Percentiles rank a stretch among this genome's conserved stretches.
These are phyloP conservation scores for Cenchrus americanus DNA, from an alignment of 176 grass and related monocot genomes.

Conservation along the genomic window DNA sequence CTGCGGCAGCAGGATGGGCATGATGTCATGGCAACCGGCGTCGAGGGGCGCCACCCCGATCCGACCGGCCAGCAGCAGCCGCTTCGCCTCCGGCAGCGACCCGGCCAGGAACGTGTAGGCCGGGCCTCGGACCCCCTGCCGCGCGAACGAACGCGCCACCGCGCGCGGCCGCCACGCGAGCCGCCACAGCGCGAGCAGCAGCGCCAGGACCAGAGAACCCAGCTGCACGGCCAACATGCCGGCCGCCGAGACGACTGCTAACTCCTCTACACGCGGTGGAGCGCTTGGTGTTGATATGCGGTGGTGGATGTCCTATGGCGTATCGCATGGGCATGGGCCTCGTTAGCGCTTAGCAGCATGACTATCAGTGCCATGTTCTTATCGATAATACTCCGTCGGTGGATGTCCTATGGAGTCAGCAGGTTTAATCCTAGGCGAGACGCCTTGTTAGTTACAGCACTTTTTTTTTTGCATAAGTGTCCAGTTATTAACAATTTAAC, in stretches of 20 bases:
- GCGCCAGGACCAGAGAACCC: not conserved
- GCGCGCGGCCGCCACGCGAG: slow-evolving; percentile 45
- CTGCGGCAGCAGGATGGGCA: slow-evolving; percentile 18
- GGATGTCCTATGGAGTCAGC: not conserved
- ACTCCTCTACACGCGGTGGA: not conserved
- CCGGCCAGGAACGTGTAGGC: slow-evolving; percentile 44
- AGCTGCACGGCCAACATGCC: slow-evolving; percentile 21
- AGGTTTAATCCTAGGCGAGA: not conserved
- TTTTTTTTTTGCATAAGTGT: not conserved
- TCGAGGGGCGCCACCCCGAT: slow-evolving; percentile 36
- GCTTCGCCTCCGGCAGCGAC: slow-evolving; percentile 43
- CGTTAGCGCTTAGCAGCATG: too few relatives aligned
- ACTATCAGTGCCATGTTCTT: not conserved
- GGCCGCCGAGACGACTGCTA: not conserved
- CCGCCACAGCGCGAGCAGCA: slow-evolving; percentile 34
- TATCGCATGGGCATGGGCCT: not conserved
- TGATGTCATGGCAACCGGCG: slow-evolving; percentile 43
- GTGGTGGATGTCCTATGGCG: not conserved
- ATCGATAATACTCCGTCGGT: not conserved
- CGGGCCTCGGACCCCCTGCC: slow-evolving; percentile 56
- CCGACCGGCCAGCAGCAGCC: slow-evolving; percentile 28
- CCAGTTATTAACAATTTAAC: not conserved
- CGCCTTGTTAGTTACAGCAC: not conserved
- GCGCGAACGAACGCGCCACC: slow-evolving; percentile 17
- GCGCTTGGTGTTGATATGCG: not conserved